Evolutionary conservation across 2,329 filamentous ascomycete species (phyloP).

Genomic region (Amauroascus verrucosus): DNA sequence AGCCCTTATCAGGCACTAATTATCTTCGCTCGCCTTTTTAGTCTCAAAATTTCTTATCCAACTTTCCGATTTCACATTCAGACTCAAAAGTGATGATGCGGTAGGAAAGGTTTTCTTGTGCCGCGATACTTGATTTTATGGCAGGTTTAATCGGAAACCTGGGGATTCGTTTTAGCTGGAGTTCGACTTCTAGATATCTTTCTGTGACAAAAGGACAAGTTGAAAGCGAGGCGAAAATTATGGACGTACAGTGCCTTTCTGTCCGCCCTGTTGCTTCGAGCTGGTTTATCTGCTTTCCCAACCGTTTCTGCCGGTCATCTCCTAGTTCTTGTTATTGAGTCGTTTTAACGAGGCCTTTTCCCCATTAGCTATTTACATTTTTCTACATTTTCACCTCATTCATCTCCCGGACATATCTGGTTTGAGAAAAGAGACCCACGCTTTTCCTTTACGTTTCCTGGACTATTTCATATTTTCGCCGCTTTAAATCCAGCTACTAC

Average conservation of each 20-base stretch:
- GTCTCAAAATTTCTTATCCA: neutral
- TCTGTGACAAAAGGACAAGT: neutral
- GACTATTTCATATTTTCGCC: neutral
- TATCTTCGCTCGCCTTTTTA: neutral
- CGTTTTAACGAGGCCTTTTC: neutral
- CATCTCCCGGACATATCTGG: neutral
- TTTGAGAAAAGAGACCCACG: neutral
- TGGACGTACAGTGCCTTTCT: neutral
- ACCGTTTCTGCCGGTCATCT: neutral
- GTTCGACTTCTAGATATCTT: constrained; percentile 2
- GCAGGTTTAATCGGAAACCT: neutral
- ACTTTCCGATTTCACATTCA: neutral
- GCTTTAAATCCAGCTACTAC: neutral
- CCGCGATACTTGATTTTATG: constrained; percentile 34
- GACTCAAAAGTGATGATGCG: neutral
- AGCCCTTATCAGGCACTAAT: neutral
- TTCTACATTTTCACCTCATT: neutral
- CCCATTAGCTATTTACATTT: neutral
- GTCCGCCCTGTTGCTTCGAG: neutral
- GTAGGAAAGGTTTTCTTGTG: constrained; percentile 25
- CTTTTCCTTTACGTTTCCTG: neutral
- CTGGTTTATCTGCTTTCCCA: neutral
- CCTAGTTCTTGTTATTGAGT: neutral
- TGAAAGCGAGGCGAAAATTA: neutral
- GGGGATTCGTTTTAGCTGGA: constrained; percentile 7